Base-by-base conservation (phyloP, 1,284 basidiomycete genomes). In the Melampsora americana region DNA sequence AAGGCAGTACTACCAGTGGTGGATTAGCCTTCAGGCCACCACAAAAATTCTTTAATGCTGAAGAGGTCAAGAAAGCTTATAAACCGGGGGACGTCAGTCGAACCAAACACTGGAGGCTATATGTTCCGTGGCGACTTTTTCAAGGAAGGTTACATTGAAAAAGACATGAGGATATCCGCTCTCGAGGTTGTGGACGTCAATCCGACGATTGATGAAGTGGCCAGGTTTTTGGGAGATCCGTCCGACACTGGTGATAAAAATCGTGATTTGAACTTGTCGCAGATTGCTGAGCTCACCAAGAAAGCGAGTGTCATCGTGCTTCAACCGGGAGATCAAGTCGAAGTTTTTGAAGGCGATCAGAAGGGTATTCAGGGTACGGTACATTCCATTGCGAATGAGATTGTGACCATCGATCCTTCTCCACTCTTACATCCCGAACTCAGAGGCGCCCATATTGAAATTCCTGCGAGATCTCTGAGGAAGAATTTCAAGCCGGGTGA, bases 401-500 rank as follows among this genome's bases (percentile, higher is more conserved):
- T 95, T 23, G 92, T 98, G 66, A 76, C 60, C 18, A 44, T 76
- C 14, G 46, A 62, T 28, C 73, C 73, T 23, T 59, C 66, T 44
- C 66, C 66, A 53, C 89, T 91, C 1, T 89, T 98, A 79, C 89
- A 89, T 69, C 83, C 84, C n/a, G 81, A 83, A 48, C 81, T 83
- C 32, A 83, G 82, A 32, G 90, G 90, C 9, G 85, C 90, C 30
- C 90, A 92, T 42, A 82, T 86, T 70, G 93, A 97, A 79, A 88
- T 99, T 5, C 91, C 92, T 0, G 92, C 93, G 0, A 86, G 91
- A 73, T 92, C 91, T 81, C 93, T 98, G 2, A 87, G 94, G 79
- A 99, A 99, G 85, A 87, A 90, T 65, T 99, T 99, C 86, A 93
- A 93, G 83, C 88, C 93, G 68, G 96, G 95, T 83, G 95, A 99